Percentiles rank a stretch among this genome's conserved stretches.
Evolutionary conservation across 2,329 filamentous ascomycete genomes (phyloP).

Genomic region (Rosellinia necatrix): DNA sequence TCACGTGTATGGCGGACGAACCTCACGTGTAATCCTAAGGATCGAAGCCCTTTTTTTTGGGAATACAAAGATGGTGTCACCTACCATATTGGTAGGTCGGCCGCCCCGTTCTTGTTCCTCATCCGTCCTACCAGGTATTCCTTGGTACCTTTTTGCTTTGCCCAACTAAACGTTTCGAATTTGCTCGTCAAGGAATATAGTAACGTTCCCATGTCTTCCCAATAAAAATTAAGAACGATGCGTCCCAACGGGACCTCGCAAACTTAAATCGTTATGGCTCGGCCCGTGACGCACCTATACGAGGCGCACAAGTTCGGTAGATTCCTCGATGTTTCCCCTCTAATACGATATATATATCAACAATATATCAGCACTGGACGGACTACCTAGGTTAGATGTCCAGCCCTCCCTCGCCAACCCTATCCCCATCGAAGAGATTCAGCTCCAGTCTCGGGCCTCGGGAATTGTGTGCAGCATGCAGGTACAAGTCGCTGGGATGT

Average conservation of each 20-base stretch:
- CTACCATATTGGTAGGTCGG: constrained; percentile 12
- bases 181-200: neutral
- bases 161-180: constrained; percentile 14
- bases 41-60: neutral
- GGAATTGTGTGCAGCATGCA: constrained; percentile 21
- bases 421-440: no score
- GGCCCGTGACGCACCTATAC: no score
- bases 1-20: no score
- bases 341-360: no score
- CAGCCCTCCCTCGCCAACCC: no score
- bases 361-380: no score
- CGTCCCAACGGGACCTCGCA: neutral
- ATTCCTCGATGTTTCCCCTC: no score
- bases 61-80: constrained; percentile 11
- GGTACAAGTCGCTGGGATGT: constrained; percentile 5
- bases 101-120: neutral
- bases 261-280: neutral
- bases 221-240: neutral
- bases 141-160: neutral
- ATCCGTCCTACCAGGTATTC: neutral
- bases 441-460: no score
- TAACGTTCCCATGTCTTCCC: constrained; percentile 12
- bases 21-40: constrained; percentile 12
- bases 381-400: no score
- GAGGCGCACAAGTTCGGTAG: no score